These are phyloP conservation scores for Zalaria obscura DNA, from an alignment of 2,329 filamentous ascomycete genomes.

Conservation along the genomic window DNA sequence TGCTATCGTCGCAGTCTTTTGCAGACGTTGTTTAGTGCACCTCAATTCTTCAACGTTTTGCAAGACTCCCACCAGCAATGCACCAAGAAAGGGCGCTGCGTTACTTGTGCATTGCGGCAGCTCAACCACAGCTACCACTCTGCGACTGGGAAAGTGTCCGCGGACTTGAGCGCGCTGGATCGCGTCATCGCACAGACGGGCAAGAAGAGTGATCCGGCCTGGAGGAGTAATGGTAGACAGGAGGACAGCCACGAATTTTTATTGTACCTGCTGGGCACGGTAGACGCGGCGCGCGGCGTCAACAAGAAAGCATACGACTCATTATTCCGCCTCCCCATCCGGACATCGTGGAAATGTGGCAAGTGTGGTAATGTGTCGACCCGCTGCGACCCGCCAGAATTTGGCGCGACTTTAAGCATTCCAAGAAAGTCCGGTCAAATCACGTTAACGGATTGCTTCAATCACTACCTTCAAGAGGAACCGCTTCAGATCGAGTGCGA, in stretches of 20 bases:
- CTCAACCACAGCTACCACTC: conserved; percentile 4
- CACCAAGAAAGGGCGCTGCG: conserved; percentile 4
- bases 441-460: conserved; percentile 5
- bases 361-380: conserved; percentile 4
- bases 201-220: conserved; percentile 4
- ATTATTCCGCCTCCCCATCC: conserved; percentile 5
- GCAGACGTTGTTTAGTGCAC: conserved; percentile 7
- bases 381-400: conserved; percentile 1
- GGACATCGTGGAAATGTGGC: conserved; percentile 6
- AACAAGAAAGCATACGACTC: conserved; percentile 1
- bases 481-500: conserved; percentile 7
- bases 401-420: conserved; percentile 6
- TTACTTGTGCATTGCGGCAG: conserved; percentile 6
- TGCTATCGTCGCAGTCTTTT: conserved; percentile 11
- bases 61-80: conserved; percentile 3
- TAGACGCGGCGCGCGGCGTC: conserved; percentile 3
- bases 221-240: conserved; percentile 4
- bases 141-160: background rate
- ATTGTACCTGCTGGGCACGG: conserved; percentile 4
- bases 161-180: conserved; percentile 5
- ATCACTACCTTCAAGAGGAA: conserved; percentile 4
- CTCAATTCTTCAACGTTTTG: conserved; percentile 9
- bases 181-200: conserved; percentile 4
- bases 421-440: background rate
- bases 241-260: conserved; percentile 7